Base-by-base conservation (phyloP, 179 eudicot species). In the Amaranthus tricolor region DNA sequence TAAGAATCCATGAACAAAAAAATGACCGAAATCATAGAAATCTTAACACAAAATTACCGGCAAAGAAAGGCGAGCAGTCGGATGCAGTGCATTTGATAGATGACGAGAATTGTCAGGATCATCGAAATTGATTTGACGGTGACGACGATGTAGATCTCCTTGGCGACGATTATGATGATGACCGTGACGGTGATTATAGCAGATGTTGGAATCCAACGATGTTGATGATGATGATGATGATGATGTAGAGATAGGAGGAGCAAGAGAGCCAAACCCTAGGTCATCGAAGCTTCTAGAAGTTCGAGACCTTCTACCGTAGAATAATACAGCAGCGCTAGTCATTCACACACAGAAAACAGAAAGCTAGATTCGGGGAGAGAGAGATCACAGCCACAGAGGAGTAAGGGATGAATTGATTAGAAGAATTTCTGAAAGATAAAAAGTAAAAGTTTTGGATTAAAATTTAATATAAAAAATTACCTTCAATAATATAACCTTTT, bases 271-370 rank as follows among this genome's bases (percentile, higher is more conserved):
- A 8, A 76, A 68, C 66, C 71, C 84, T 75, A 67, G 71, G 43
- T 82, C 79, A 68, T 74, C 69, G 70, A 68, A 79, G 69, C 78
- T 83, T 20, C 93, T 82, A 76, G 84, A 77, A 66, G 78, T 62
- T 44, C 91, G 89, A 54, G 85, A 75, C 81, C 91, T 72, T 80
- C 94, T 70, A 19, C 73, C 85, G 83, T 84, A 72, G 77, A 89
- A 88, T 48, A 89, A 75, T 77, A 86, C 89, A 53, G 89, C 83
- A n/a, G 86, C 86, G 71, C 84, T 82, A 81, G 94, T 81, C 94
- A 91, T 91, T 19, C 89, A 85, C 74, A 52, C 9, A 7, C 12
- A 52, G 40, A 57, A 59, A 20, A 19, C 7, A 15, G 1, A 4
- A 40, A 7, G 60, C 19, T 0, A 16, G 48, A 63, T 31, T 31